phyloP scores from a whole-genome alignment of 805 yeast genomes.

The Spathaspora hagerdaliae region DNA sequence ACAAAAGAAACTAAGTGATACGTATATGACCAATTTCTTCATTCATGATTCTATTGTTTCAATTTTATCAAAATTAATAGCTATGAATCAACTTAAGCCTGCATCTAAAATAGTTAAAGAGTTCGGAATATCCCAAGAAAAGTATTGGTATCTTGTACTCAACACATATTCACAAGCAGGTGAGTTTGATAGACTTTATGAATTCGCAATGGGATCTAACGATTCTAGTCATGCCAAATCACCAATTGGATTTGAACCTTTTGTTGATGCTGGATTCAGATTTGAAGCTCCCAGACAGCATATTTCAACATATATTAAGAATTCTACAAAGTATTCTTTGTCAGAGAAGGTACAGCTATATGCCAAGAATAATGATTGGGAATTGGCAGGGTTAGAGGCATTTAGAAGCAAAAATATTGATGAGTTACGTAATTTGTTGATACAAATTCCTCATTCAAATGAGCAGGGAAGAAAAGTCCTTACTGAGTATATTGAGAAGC shows the following conservation, averaged over 20 bases:
- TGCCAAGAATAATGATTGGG: slow-evolving; percentile 48
- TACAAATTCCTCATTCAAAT: slow-evolving; percentile 2
- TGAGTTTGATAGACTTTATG: slow-evolving; percentile 33
- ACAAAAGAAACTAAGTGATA: slow-evolving; percentile 28
- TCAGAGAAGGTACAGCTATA: slow-evolving; percentile 48
- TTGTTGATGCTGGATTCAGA: slow-evolving; percentile 48
- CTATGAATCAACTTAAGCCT: slow-evolving; percentile 35
- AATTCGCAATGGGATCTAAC: slow-evolving; percentile 21
- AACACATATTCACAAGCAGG: slow-evolving; percentile 21
- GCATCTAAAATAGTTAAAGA: slow-evolving; percentile 29
- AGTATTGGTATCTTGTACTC: slow-evolving; percentile 32
- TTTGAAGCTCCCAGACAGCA: slow-evolving; percentile 53
- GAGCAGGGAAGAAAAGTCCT: slow-evolving; percentile 10
- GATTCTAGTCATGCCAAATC: slow-evolving; percentile 38
- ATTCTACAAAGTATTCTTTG: slow-evolving; percentile 44
- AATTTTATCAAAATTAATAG: slow-evolving; percentile 24
- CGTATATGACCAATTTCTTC: slow-evolving; percentile 26
- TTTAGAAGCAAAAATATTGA: slow-evolving; percentile 39
- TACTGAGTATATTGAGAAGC: slow-evolving; percentile 18
- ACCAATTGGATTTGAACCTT: slow-evolving; percentile 68
- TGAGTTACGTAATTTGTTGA: slow-evolving; percentile 8
- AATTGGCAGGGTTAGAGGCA: slow-evolving; percentile 49
- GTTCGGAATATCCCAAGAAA: slow-evolving; percentile 25
- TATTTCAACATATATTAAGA: slow-evolving; percentile 55
- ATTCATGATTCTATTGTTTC: slow-evolving; percentile 22